Base-by-base conservation (phyloP, 371 early-diverging fungal species). In the Actinomucor elegans region DNA sequence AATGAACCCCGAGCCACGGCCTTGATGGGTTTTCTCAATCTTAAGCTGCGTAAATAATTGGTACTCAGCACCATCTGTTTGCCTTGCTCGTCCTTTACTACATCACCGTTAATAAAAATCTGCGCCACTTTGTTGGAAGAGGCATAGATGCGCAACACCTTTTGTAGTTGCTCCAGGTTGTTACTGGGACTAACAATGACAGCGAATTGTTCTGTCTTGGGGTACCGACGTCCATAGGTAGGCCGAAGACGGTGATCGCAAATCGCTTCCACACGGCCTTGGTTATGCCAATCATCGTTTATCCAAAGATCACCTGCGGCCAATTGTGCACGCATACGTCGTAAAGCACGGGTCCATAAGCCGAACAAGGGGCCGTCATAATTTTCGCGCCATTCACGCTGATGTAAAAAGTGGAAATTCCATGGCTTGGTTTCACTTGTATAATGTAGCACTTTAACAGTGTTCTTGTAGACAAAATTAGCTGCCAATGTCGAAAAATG, bases 391-490 rank as follows among this genome's bases (percentile, higher is more conserved):
- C 71, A 71, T 41, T 64, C 65, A n/a, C 47, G 46, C 27, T 71
- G 55, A 17, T 67, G 59, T 12, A 56, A 43, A 40, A 64, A 67
- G 47, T 64, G 50, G 21, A 67, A 67, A 27, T 66, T 64, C 71
- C 71, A 67, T 17, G 71, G 71, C 40, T 71, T 71, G 9, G 64
- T 67, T 51, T 64, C 67, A 28, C 67, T 67, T 0, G 71, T 71
- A 48, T 50, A 71, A 47, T 71, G 71, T 20, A 71, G 20, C 2
- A 71, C 57, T 47, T 61, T 64, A 20, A 52, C 71, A 8, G 51
- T 58, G 18, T 67, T 57, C 33, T 57, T 38, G 3, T 47, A 4
- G 11, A 64, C 37, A 58, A 61, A 58, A 8, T 50, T 38, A 21
- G 59, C 14, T 7, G 63, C 67, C 12, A 66, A 52, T 33, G 55